These are phyloP conservation scores for Wallemia hederae DNA, from an alignment of 1,284 basidiomycete species.

Conservation along the genomic window DNA sequence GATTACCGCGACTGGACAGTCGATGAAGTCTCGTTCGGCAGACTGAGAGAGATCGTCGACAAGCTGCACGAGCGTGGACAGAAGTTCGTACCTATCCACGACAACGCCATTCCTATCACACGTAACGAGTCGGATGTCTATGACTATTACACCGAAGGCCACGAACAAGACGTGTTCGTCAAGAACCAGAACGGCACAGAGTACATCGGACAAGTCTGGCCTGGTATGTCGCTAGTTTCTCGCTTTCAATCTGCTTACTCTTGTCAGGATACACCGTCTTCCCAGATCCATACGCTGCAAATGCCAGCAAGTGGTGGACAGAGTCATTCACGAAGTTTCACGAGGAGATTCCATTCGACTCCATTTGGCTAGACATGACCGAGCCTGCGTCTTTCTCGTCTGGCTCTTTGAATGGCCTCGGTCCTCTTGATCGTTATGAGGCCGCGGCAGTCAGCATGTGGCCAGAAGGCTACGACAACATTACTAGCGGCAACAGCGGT, in stretches of 20 bases:
- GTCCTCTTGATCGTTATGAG: constrained; percentile 9
- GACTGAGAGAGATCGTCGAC: constrained; percentile 5
- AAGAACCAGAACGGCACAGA: constrained; percentile 34
- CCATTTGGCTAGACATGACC: constrained; percentile 51
- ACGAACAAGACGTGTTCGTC: constrained; percentile 25
- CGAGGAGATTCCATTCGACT: constrained; percentile 15
- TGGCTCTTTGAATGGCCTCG: constrained; percentile 6
- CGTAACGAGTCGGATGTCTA: constrained; percentile 13
- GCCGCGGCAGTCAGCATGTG: constrained; percentile 5
- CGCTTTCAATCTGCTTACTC: constrained; percentile 10
- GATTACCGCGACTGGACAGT: constrained; percentile 5
- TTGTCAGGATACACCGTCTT: constrained; percentile 28
- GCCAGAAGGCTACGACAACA: constrained; percentile 28
- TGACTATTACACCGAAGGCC: constrained; percentile 21
- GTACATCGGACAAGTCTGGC: constrained; percentile 29
- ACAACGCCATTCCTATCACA: background rate
- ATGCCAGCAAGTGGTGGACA: constrained; percentile 29
- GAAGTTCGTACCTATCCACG: background rate
- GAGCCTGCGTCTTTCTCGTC: constrained; percentile 27
- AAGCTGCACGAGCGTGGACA: constrained; percentile 3
- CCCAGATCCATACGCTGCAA: constrained; percentile 37
- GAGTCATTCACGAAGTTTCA: constrained; percentile 26
- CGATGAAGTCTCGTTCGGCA: constrained; percentile 5
- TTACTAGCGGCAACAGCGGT: constrained; percentile 30
- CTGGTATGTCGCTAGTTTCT: background rate